Evolutionary conservation across 2,329 filamentous ascomycete genomes (phyloP), one percentile per base, ranked within the genome.

Genomic region (Penicillium hordei): DNA sequence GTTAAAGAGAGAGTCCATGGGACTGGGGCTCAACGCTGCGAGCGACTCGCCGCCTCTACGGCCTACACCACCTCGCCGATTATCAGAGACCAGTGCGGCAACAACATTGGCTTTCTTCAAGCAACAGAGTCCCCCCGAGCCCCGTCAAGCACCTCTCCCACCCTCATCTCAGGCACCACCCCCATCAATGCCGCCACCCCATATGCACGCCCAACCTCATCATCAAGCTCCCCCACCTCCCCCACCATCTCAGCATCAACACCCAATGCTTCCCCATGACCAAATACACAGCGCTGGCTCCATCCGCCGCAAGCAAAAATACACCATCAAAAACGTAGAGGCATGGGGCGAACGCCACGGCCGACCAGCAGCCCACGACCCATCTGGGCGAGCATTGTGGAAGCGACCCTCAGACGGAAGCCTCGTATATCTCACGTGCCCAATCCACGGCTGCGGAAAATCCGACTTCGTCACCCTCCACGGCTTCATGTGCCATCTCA

Each of bases 401-500:
- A 76, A 76, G 57, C 70, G 74, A 10, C 72, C 74, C 1, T 76
- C 74, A 0, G 74, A 76, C 39, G 69, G 70, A 17, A 72, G 68
- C 21, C 52, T 76, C 19, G 74, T 76, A 8, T 76, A 76, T 55
- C 68, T 76, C 6, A 75, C 71, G 25, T 76, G 74, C 39, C 74
- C 74, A 1, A 70, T 74, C 2, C 64, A 67, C 3, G 73, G 73
- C 25, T 76, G 74, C 56, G 70, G 72, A 5, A 76, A 76, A 63
- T 71, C 72, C 0, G 74, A 76, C 58, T 76, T 76, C 52, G 72
- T 76, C 56, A 76, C 74, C 2, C 67, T 76, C 10, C 74, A 76
- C 52, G 74, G 74, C 19, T 76, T 76, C 62, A 76, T 76, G 73
- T 76, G 74, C 64, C 74, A 76, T 50, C 64, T 76, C 52, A 76